Conservation (phyloP, 139 green algal species). For the Chlorella sp. region DNA sequence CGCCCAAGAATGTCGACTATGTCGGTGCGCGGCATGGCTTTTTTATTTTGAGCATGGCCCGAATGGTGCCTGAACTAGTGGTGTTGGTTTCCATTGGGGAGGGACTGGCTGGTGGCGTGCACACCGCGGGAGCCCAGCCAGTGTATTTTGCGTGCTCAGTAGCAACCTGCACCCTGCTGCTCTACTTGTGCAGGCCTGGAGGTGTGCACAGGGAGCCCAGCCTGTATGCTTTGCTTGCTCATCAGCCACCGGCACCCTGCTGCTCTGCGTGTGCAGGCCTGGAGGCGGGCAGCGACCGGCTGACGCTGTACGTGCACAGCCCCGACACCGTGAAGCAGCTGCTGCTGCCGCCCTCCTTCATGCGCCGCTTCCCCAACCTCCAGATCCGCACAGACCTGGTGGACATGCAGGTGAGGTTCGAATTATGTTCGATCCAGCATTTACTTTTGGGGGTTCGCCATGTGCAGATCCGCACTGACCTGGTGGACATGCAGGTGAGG, state of each 20-base stretch:
- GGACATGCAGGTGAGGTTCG: constrained; percentile 69
- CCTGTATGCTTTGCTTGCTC: too few species aligned
- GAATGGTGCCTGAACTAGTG: not conserved
- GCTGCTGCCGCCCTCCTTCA: constrained; percentile 47
- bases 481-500: constrained; percentile 67
- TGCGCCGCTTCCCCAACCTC: constrained; percentile 32
- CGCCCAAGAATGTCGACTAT: constrained; percentile 83
- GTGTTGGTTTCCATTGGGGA: too few species aligned
- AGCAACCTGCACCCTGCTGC: too few species aligned
- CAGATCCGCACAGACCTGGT: constrained; percentile 57
- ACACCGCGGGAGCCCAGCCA: too few species aligned
- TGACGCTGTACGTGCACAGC: constrained; percentile 74
- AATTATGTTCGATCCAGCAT: constrained; percentile 40
- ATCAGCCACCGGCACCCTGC: too few species aligned
- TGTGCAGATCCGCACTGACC: constrained; percentile 47
- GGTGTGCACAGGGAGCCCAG: too few species aligned
- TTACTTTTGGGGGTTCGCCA: not conserved
- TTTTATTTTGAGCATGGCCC: not conserved
- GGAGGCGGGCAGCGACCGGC: constrained; percentile 32
- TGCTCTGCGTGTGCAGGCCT: constrained; percentile 6
- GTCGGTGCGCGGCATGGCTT: constrained; percentile 45
- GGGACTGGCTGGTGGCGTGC: too few species aligned
- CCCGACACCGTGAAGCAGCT: constrained; percentile 66
- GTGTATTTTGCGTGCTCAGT: too few species aligned
- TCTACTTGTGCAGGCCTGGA: too few species aligned